These are phyloP conservation scores for Rhododendron vialii DNA, from an alignment of 148 eudicot species.

Conservation along the genomic window DNA sequence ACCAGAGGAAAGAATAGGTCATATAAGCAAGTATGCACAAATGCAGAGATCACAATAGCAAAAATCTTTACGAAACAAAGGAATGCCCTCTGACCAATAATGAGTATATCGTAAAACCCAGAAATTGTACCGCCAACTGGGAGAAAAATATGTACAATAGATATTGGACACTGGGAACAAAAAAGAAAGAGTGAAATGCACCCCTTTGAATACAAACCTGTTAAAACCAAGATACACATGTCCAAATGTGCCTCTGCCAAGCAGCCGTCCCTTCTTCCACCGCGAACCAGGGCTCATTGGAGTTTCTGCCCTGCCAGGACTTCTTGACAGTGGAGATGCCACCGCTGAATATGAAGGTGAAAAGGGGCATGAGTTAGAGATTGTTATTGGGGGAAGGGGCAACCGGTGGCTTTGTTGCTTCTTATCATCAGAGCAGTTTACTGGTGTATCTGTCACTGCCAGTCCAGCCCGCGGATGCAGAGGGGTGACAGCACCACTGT, in stretches of 20 bases:
- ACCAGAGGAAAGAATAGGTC: neutral
- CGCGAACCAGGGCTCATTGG: constrained; percentile 31
- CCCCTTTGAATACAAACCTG: constrained; percentile 30
- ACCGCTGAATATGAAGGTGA: constrained; percentile 22
- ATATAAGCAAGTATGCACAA: neutral
- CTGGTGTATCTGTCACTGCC: constrained; percentile 3
- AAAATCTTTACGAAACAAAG: neutral
- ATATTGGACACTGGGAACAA: neutral
- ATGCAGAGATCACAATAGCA: neutral
- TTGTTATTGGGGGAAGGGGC: constrained; percentile 27
- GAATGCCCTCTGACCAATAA: neutral
- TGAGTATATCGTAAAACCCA: neutral
- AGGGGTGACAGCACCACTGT: constrained; percentile 40
- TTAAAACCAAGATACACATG: constrained; percentile 53
- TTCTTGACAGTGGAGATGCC: constrained; percentile 16
- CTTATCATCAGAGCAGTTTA: constrained; percentile 31
- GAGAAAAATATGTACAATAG: neutral
- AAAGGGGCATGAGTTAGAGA: constrained; percentile 17
- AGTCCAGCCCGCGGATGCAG: constrained; percentile 29
- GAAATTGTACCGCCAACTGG: neutral
- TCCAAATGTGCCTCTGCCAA: constrained; percentile 61
- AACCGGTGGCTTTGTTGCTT: constrained; percentile 35
- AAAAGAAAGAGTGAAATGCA: constrained; percentile 1
- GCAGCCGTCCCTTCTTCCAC: constrained; percentile 54
- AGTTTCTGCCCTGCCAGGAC: constrained; percentile 21